Evolutionary conservation across 495 filamentous ascomycete species (phyloP), one percentile per base, ranked within the genome.

Genomic region (Penicillium atrosanguineum): DNA sequence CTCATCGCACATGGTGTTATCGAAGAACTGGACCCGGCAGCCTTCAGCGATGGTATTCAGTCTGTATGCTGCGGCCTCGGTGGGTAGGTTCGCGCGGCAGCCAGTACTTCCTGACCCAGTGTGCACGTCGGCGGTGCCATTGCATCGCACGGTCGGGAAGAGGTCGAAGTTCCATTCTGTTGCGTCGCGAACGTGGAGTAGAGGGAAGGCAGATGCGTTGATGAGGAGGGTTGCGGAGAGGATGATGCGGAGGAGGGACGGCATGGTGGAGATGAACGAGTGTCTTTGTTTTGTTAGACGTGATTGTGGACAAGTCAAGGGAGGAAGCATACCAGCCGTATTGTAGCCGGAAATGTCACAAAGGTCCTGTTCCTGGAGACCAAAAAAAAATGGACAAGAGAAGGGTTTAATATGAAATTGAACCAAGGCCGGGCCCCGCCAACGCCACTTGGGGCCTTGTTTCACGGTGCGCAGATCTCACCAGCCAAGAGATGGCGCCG

Each of bases 1-100:
- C 28, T 39, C 29, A 20, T 67, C 64, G 54, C 64, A 67, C 64
- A 67, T 67, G 15, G 64, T 67, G 47, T 67, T 67, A 23, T 67
- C 64, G 36, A 53, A 67, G 37, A 65, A 65, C 40, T 67, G 53
- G 41, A 67, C 55, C 21, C 50, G 56, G 26, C 64, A 67, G 21
- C 61, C 59, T 1, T 55, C 53, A 6, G 53, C 42, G 15, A 67
- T 19, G 2, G 44, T 18, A 50, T 64, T 57, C 23, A 67, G 26
- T 4, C 38, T 49, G 38, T 67, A 67, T 9, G 61, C 61, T 1
- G 64, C 54, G 50, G 64, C 64, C 16, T 62, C 56, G 39, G 31
- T 58, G 54, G 50, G 18, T 4, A 67, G 42, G 46, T 67, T 39
- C 2, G 64, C 64, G 42, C 64, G 64, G 31, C 64, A 67, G 28